These are phyloP conservation scores for Xanthoconium stramineum DNA, from an alignment of 768 basidiomycete species.

Conservation along the genomic window DNA sequence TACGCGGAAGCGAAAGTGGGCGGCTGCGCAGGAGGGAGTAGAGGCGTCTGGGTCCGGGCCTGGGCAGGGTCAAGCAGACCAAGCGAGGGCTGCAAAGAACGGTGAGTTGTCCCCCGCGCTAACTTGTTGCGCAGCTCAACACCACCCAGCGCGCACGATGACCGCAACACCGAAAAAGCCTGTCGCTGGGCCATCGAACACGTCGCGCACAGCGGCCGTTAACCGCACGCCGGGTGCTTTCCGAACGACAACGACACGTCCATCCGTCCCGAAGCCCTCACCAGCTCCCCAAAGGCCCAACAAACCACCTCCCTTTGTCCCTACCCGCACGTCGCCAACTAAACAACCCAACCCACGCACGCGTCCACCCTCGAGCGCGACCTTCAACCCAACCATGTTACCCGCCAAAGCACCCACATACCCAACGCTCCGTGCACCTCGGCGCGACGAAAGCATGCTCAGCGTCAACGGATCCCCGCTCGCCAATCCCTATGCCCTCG, in stretches of 20 bases:
- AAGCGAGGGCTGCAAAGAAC: constrained; percentile 49
- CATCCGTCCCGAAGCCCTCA: constrained; percentile 28
- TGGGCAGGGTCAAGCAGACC: constrained; percentile 14
- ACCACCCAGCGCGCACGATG: constrained; percentile 41
- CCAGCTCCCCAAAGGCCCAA: constrained; percentile 36
- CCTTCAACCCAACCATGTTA: constrained; percentile 70
- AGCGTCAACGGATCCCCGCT: constrained; percentile 83
- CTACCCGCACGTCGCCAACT: constrained; percentile 48
- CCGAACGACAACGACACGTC: constrained; percentile 26
- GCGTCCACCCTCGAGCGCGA: constrained; percentile 56
- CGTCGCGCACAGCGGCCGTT: constrained; percentile 37
- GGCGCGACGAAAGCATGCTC: constrained; percentile 73
- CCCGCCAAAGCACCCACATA: constrained; percentile 39
- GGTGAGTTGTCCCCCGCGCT: constrained; percentile 35
- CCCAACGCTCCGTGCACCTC: constrained; percentile 58
- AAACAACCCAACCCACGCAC: constrained; percentile 34
- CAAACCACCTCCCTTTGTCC: constrained; percentile 26
- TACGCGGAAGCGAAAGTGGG: constrained; percentile 76
- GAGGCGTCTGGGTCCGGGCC: constrained; percentile 41
- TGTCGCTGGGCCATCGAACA: constrained; percentile 42
- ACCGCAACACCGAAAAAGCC: constrained; percentile 53
- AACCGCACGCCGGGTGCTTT: constrained; percentile 43
- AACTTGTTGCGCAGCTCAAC: background rate
- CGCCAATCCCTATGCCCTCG: constrained; percentile 72
- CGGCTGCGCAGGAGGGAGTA: constrained; percentile 55